These are phyloP conservation scores for Vigna hirtella DNA, from an alignment of 306 rosid species.

Conservation along the genomic window DNA sequence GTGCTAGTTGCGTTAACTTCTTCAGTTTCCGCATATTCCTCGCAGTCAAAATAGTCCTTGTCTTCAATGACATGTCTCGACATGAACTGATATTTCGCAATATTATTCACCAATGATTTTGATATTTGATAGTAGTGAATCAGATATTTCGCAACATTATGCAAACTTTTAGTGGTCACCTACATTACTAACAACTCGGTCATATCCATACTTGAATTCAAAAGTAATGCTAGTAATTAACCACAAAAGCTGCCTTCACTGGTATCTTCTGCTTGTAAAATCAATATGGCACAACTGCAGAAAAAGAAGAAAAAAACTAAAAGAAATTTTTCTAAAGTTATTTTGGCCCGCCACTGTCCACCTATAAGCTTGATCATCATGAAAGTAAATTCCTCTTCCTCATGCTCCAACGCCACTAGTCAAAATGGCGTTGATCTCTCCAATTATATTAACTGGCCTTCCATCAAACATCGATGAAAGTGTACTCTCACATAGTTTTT, in stretches of 20 bases:
- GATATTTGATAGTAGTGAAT: neutral
- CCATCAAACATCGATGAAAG: slow-evolving; percentile 93
- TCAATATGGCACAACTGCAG: slow-evolving; percentile 3
- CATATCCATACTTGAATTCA: neutral
- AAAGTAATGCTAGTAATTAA: slow-evolving; percentile 3
- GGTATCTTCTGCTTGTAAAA: slow-evolving; percentile 29
- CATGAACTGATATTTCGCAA: neutral
- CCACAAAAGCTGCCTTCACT: neutral
- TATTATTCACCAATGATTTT: neutral
- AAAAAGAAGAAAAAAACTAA: neutral
- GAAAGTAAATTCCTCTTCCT: slow-evolving; percentile 31
- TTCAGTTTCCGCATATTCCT: neutral
- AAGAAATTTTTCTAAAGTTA: slow-evolving; percentile 23
- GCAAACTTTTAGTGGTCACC: neutral
- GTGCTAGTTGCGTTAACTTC: neutral
- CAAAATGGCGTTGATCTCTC: slow-evolving; percentile 77
- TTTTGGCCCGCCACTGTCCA: slow-evolving; percentile 31
- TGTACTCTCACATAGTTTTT: slow-evolving; percentile 76
- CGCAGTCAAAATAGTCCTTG: neutral
- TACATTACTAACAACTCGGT: neutral
- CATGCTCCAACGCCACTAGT: slow-evolving; percentile 73
- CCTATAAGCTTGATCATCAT: slow-evolving; percentile 11
- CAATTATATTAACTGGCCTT: slow-evolving; percentile 90
- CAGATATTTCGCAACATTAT: neutral
- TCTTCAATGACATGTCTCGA: neutral